Evolutionary conservation across 1,284 basidiomycete species (phyloP), one percentile per base, ranked within the genome.

Genomic region (Tetrapyrgos nigripes): DNA sequence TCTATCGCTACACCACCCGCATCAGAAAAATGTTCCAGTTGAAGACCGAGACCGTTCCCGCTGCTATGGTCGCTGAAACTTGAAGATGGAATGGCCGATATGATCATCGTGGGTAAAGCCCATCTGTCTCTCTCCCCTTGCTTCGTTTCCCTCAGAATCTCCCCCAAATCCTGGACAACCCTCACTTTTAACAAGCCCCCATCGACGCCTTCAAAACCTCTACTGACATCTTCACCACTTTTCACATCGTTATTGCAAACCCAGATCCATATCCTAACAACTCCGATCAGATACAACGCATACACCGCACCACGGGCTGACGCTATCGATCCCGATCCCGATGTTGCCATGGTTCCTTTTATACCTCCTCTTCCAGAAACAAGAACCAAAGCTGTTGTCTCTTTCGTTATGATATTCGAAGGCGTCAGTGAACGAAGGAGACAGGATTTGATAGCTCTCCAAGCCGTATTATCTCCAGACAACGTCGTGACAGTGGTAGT

Each of bases 291-390:
- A 65, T 91, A 83, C 50, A 97, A 76, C 1, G 96, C 94, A 70
- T 94, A 97, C 59, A 97, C 86, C 0, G 96, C 95, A 0, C 96
- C 96, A 33, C 96, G 91, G 26, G 92, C 89, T 0, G 96, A 97
- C n/a, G n/a, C n/a, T n/a, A n/a, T n/a, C n/a, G n/a, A n/a, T n/a
- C n/a, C n/a, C n/a, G n/a, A n/a, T n/a, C n/a, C n/a, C n/a, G n/a
- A n/a, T n/a, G n/a, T n/a, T n/a, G n/a, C n/a, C n/a, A n/a, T n/a
- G n/a, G n/a, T n/a, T n/a, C n/a, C n/a, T n/a, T n/a, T n/a, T n/a
- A n/a, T n/a, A n/a, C n/a, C n/a, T n/a, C n/a, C n/a, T 1, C 96
- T 96, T 5, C 96, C 96, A 0, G 94, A 95, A 2, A 96, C 96
- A 62, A 98, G 91, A 58, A 98, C 88, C 49, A 98, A 81, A 8